These are phyloP conservation scores for Toxicodendron radicans DNA, from an alignment of 345 rosid genomes.

Conservation along the genomic window DNA sequence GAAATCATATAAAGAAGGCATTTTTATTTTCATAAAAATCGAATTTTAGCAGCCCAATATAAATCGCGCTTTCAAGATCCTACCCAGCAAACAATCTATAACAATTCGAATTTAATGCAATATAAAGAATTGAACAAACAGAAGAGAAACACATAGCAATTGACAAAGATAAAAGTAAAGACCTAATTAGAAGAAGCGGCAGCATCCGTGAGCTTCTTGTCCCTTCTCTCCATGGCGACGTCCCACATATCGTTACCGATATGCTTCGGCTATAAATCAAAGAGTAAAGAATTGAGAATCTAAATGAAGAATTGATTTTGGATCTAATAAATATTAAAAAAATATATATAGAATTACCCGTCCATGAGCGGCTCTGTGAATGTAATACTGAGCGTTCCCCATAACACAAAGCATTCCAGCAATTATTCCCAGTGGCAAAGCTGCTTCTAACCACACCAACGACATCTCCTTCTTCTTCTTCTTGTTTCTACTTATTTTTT, in stretches of 20 bases:
- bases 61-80: neutral
- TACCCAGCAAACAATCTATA: neutral
- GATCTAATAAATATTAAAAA: conserved; percentile 12
- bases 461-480: conserved; percentile 40
- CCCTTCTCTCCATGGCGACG: conserved; percentile 94
- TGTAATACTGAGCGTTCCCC: conserved; percentile 88
- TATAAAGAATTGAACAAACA: neutral
- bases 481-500: too few species aligned
- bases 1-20: neutral
- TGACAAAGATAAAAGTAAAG: neutral
- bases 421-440: conserved; percentile 84
- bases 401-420: conserved; percentile 85
- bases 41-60: too few species aligned
- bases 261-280: conserved; percentile 70
- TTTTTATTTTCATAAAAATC: too few species aligned
- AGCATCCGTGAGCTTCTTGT: conserved; percentile 71
- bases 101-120: too few species aligned
- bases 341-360: conserved; percentile 37
- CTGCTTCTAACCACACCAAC: conserved; percentile 79
- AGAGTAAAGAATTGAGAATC: conserved; percentile 5
- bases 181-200: conserved; percentile 47
- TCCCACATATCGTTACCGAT: conserved; percentile 93
- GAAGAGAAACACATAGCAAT: conserved; percentile 2
- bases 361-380: conserved; percentile 90
- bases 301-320: neutral